phyloP scores from a whole-genome alignment of 73 alveolate species.

The Durusdinium trenchii region DNA sequence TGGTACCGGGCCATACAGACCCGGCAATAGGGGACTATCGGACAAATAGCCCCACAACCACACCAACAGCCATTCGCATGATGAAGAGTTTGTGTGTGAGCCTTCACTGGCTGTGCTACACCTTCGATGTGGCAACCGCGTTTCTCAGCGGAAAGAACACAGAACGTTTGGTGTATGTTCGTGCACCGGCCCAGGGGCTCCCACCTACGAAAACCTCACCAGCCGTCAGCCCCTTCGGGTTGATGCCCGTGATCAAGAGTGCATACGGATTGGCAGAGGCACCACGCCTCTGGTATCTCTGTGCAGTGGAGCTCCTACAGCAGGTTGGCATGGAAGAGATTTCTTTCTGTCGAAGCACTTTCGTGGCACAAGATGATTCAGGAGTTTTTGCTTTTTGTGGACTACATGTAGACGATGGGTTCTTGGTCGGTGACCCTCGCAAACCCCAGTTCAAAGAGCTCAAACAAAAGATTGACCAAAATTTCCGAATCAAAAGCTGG shows the following conservation, averaged over 20 bases:
- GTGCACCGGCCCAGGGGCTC: neutral
- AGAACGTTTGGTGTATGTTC: neutral
- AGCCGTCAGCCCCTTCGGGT: neutral
- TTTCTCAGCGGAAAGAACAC: neutral
- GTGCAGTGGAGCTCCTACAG: neutral
- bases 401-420: conserved; percentile 4
- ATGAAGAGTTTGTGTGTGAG: neutral
- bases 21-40: neutral
- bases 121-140: conserved; percentile 32
- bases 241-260: neutral
- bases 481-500: conserved; percentile 21
- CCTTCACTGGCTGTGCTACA: neutral
- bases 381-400: no score
- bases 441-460: neutral
- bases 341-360: neutral
- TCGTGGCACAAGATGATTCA: no score
- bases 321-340: neutral
- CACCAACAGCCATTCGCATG: neutral
- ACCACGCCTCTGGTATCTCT: conserved; percentile 18
- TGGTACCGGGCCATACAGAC: conserved; percentile 32
- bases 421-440: neutral
- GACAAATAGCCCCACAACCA: neutral
- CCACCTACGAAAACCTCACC: neutral
- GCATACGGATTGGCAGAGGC: conserved; percentile 47
- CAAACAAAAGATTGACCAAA: neutral